Evolutionary conservation across 2,329 filamentous ascomycete species (phyloP).

Genomic region (Alternaria tenuissima): DNA sequence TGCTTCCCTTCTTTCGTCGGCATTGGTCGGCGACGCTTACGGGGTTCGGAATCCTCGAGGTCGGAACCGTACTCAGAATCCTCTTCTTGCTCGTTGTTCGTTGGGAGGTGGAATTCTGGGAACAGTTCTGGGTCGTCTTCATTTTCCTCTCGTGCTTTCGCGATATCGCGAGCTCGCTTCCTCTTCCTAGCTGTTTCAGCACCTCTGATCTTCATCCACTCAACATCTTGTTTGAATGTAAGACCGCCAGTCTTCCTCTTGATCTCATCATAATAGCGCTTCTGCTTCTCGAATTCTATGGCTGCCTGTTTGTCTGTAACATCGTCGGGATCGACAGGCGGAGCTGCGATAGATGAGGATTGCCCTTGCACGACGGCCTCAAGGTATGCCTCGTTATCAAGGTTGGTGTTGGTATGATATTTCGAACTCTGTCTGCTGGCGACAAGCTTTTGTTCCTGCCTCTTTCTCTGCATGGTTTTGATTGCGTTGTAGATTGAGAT

Average conservation of each 20-base stretch:
- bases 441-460: slow-evolving; percentile 11
- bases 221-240: slow-evolving; percentile 36
- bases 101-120: slow-evolving; percentile 3
- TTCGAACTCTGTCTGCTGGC: slow-evolving; percentile 4
- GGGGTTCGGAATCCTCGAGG: slow-evolving; percentile 5
- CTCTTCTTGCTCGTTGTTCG: slow-evolving; percentile 8
- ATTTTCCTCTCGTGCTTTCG: slow-evolving; percentile 17
- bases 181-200: slow-evolving; percentile 28
- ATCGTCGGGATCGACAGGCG: slow-evolving; percentile 12
- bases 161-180: slow-evolving; percentile 29
- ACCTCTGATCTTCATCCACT: slow-evolving; percentile 37
- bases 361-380: slow-evolving; percentile 17
- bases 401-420: not conserved
- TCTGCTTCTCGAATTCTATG: slow-evolving; percentile 28
- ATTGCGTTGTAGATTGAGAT: slow-evolving; percentile 18
- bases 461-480: slow-evolving; percentile 17
- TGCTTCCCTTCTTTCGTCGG: slow-evolving; percentile 22
- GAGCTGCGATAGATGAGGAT: not conserved
- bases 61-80: slow-evolving; percentile 16
- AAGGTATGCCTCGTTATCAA: slow-evolving; percentile 24
- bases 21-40: slow-evolving; percentile 25
- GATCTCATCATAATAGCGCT: slow-evolving; percentile 31
- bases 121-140: slow-evolving; percentile 22
- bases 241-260: slow-evolving; percentile 27
- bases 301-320: slow-evolving; percentile 19